These are phyloP conservation scores for Turnera subulata DNA, from an alignment of 345 rosid genomes.

Conservation along the genomic window DNA sequence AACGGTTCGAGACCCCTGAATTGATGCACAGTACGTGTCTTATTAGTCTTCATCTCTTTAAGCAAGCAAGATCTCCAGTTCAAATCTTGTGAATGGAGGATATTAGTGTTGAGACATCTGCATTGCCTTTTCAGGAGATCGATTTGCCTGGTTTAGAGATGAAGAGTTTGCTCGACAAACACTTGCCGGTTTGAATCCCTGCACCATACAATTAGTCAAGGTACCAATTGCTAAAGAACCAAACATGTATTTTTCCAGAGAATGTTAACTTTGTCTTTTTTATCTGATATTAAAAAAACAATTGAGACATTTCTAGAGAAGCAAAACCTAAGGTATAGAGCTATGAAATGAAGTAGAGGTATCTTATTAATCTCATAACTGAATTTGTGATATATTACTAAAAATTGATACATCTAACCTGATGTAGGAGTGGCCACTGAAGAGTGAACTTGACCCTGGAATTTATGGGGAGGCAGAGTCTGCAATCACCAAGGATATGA, in stretches of 20 bases:
- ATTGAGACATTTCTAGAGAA: too few species aligned
- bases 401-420: not conserved
- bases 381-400: too few species aligned
- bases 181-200: conserved; percentile 78
- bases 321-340: too few species aligned
- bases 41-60: not conserved
- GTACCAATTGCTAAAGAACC: not conserved
- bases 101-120: too few species aligned
- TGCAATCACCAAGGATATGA: conserved; percentile 51
- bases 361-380: too few species aligned
- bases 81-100: too few species aligned
- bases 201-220: conserved; percentile 13
- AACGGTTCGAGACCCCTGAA: conserved; percentile 55
- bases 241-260: too few species aligned
- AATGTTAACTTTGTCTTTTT: too few species aligned
- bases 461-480: conserved; percentile 63
- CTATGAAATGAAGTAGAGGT: too few species aligned
- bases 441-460: conserved; percentile 60
- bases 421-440: conserved; percentile 77
- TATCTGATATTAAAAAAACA: too few species aligned
- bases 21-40: conserved; percentile 38
- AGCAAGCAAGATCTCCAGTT: too few species aligned
- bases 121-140: too few species aligned
- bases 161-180: conserved; percentile 77
- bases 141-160: conserved; percentile 70